Percentiles rank a stretch among this genome's conserved stretches.
Conservation (phyloP, 208 protist genomes). For the Trypanosoma mega region DNA sequence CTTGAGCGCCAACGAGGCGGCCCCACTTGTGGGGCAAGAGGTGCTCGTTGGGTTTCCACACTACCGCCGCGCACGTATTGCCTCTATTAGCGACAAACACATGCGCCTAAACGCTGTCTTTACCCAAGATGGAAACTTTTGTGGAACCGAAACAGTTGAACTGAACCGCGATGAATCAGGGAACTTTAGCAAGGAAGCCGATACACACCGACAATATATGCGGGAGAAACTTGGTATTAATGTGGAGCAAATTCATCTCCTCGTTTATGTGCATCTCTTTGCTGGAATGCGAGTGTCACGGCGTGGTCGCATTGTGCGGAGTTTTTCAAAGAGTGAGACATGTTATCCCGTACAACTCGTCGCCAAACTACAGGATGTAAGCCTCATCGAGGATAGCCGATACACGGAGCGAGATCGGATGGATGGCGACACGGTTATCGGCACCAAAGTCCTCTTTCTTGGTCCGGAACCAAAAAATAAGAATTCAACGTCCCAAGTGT, state of each 20-base stretch:
- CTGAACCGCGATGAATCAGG: slow-evolving; percentile 68
- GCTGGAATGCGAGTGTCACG: slow-evolving; percentile 64
- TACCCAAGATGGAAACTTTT: slow-evolving; percentile 57
- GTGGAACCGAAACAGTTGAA: slow-evolving; percentile 44
- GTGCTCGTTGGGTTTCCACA: slow-evolving; percentile 88
- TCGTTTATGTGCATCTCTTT: slow-evolving; percentile 87
- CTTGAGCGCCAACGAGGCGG: slow-evolving; percentile 26
- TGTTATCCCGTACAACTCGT: slow-evolving; percentile 78
- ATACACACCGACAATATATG: slow-evolving; percentile 77
- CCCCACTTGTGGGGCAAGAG: slow-evolving; percentile 66
- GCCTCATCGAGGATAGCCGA: slow-evolving; percentile 67
- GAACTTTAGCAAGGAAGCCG: slow-evolving; percentile 59
- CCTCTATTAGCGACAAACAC: slow-evolving; percentile 56
- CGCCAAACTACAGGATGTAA: slow-evolving; percentile 49
- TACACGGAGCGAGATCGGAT: slow-evolving; percentile 72
- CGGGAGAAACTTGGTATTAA: slow-evolving; percentile 77
- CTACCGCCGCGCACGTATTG: slow-evolving; percentile 82
- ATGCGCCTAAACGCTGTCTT: slow-evolving; percentile 48
- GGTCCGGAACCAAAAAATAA: slow-evolving; percentile 67
- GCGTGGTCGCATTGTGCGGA: slow-evolving; percentile 54
- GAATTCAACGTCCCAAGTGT: slow-evolving; percentile 29
- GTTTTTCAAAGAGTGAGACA: slow-evolving; percentile 71
- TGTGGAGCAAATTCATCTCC: slow-evolving; percentile 47
- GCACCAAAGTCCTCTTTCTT: slow-evolving; percentile 68
- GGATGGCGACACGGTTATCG: slow-evolving; percentile 45